Evolutionary conservation across 2,329 filamentous ascomycete species (phyloP).

Genomic region (Hawksworthiomyces lignivorus): DNA sequence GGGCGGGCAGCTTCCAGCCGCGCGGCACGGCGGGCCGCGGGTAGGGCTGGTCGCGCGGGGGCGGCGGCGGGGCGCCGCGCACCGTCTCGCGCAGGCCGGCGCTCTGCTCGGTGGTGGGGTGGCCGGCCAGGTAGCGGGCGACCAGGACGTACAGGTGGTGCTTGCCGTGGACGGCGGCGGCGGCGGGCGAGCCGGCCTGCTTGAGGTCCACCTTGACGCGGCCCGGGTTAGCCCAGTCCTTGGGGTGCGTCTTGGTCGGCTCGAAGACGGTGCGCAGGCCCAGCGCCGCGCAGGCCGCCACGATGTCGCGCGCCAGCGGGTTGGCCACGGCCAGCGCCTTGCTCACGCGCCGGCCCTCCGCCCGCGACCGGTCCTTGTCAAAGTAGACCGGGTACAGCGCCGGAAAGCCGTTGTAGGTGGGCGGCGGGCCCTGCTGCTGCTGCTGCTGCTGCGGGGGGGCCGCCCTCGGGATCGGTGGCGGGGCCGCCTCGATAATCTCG

Average conservation of each 20-base stretch:
- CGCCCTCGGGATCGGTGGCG: slow-evolving; percentile 33
- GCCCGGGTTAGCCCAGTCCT: slow-evolving; percentile 96
- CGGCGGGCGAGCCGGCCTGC: slow-evolving; percentile 22
- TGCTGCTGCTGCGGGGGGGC: slow-evolving; percentile 13
- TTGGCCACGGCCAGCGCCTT: slow-evolving; percentile 66
- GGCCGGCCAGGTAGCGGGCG: slow-evolving; percentile 62
- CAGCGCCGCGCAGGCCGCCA: slow-evolving; percentile 71
- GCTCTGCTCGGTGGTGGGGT: slow-evolving; percentile 66
- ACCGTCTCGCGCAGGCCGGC: slow-evolving; percentile 65
- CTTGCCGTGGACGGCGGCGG: slow-evolving; percentile 61
- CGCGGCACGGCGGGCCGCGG: slow-evolving; percentile 68
- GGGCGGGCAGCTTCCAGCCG: slow-evolving; percentile 82
- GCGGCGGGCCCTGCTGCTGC: slow-evolving; percentile 26
- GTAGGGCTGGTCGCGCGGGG: slow-evolving; percentile 57
- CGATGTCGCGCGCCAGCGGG: slow-evolving; percentile 83
- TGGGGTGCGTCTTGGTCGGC: slow-evolving; percentile 84
- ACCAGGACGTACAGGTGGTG: slow-evolving; percentile 83
- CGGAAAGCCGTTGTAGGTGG: slow-evolving; percentile 67
- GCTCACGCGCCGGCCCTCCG: slow-evolving; percentile 73
- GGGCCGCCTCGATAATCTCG: slow-evolving; percentile 52
- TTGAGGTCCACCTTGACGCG: slow-evolving; percentile 68
- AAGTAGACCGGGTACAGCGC: slow-evolving; percentile 97
- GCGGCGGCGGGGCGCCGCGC: slow-evolving; percentile 60
- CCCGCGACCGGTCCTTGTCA: slow-evolving; percentile 64
- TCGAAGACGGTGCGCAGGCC: slow-evolving; percentile 73